phyloP scores from a whole-genome alignment of 306 rosid species.

The Argentina anserina region DNA sequence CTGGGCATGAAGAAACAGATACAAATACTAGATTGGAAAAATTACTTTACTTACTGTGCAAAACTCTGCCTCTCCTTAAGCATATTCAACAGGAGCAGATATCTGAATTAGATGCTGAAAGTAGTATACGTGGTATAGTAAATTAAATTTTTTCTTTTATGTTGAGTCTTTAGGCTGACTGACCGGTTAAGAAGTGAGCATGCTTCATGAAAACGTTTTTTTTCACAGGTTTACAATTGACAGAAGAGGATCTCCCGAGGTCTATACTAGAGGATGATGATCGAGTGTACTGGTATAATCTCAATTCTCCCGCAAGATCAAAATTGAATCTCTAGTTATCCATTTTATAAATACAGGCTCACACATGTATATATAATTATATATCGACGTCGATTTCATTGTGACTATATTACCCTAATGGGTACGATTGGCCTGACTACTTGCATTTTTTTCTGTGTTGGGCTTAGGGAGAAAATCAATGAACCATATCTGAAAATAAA shows the following conservation, averaged over 20 bases:
- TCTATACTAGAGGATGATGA: slow-evolving; percentile 51
- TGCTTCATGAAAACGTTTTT: slow-evolving; percentile 18
- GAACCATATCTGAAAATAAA: not conserved
- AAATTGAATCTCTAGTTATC: slow-evolving; percentile 22
- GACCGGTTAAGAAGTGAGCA: slow-evolving; percentile 14
- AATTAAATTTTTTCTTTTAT: slow-evolving; percentile 19
- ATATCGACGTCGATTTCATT: not conserved
- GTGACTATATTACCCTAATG: not conserved
- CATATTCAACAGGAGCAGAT: slow-evolving; percentile 53
- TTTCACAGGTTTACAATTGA: slow-evolving; percentile 35
- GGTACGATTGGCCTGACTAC: not conserved
- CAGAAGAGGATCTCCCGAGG: slow-evolving; percentile 45
- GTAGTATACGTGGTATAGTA: slow-evolving; percentile 39
- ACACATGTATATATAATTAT: not conserved
- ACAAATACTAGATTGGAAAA: slow-evolving; percentile 37
- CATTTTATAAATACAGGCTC: slow-evolving; percentile 11
- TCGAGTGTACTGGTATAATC: slow-evolving; percentile 60
- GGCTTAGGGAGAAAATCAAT: not conserved
- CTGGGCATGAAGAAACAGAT: slow-evolving; percentile 41
- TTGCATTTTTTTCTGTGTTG: too few relatives aligned
- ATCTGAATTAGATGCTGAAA: slow-evolving; percentile 47
- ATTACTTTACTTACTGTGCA: slow-evolving; percentile 48
- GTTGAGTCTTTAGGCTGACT: slow-evolving; percentile 16
- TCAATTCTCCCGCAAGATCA: slow-evolving; percentile 27
- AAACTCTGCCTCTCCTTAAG: slow-evolving; percentile 53